Base-by-base conservation (phyloP, 495 filamentous ascomycete species). In the Penicillium alfredii region DNA sequence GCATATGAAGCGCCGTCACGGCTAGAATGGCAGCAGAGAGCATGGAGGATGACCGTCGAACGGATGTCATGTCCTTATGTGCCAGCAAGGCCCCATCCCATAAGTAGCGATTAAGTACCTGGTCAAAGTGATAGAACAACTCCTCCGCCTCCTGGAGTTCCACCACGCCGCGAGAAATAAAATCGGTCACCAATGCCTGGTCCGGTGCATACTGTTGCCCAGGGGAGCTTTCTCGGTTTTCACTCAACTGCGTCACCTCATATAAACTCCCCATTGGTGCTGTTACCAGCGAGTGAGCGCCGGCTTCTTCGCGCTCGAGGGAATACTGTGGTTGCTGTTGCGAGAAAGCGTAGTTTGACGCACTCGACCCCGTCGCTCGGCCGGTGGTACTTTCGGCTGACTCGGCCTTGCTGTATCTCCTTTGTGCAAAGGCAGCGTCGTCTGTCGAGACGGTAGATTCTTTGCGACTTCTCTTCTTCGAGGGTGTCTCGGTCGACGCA, bases 241-340 rank as follows among this genome's bases (percentile, higher is more conserved):
- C 64, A 40, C 68, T 65, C 30, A 79, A 44, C 41, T 73, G 73
- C 4, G 75, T 79, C 24, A 79, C 75, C 51, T 78, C 75, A 42
- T 75, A 79, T 21, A 79, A 46, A 44, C 70, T 77, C 8, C 72
- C 67, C 72, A 79, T 78, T 1, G 75, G 75, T 13, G 71, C 74
- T 10, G 73, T 66, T 12, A 78, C 66, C 27, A 77, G 35, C 1
- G 67, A 67, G 3, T 59, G 55, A 13, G 56, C 55, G 8, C 56
- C 56, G 14, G 60, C 65, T 21, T 71, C 66, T 36, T 70, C 66
- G 25, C 52, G 52, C 21, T 71, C 66, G 5, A 66, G 59, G 4
- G 62, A 58, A 40, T 61, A 68, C 21, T 67, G 64, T 23, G 60
- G 42, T 30, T 55, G 57, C 34, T 54, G 60, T 23, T 56, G 51